Conservation (phyloP, 768 basidiomycete species). For the Infundibulicybe gibba region DNA sequence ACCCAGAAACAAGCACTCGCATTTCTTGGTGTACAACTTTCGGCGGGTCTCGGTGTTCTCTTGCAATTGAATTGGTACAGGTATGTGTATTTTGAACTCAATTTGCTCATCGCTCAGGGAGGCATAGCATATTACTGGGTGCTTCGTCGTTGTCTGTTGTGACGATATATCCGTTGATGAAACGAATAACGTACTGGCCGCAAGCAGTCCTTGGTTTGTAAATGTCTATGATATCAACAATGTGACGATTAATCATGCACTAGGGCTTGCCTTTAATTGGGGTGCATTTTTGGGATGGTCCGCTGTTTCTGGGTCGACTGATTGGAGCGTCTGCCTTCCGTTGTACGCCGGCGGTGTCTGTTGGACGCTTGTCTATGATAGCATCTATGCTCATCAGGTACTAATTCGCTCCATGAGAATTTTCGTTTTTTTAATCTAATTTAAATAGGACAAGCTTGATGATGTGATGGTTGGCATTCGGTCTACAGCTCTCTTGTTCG, state of each 20-base stretch:
- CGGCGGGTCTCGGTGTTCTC: conserved; percentile 79
- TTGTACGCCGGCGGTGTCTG: conserved; percentile 86
- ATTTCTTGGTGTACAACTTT: conserved; percentile 82
- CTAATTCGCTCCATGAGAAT: conserved; percentile 1
- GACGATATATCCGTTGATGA: conserved; percentile 93
- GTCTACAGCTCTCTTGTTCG: conserved; percentile 93
- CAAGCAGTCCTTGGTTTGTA: conserved; percentile 86
- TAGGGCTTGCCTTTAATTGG: conserved; percentile 97
- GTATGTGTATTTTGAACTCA: conserved; percentile 36
- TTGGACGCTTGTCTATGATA: conserved; percentile 98
- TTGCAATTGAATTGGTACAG: conserved; percentile 95
- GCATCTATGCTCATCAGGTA: conserved; percentile 96
- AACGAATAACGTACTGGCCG: conserved; percentile 94
- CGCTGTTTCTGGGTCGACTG: conserved; percentile 74
- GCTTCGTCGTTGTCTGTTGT: conserved; percentile 90
- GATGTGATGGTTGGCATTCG: conserved; percentile 86
- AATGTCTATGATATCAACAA: not conserved
- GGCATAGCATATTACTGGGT: conserved; percentile 78
- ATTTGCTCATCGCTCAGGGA: not conserved
- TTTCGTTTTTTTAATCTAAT: not conserved
- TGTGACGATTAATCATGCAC: not conserved
- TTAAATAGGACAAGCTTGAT: conserved; percentile 81
- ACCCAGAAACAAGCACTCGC: conserved; percentile 68
- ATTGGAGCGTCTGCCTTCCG: conserved; percentile 83
- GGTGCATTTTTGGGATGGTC: conserved; percentile 96